A percentile compares a stretch with the other conserved stretches of the same genome.
phyloP scores from a whole-genome alignment of 2,329 filamentous ascomycete genomes.

The Lasiodiplodia hormozganensis region DNA sequence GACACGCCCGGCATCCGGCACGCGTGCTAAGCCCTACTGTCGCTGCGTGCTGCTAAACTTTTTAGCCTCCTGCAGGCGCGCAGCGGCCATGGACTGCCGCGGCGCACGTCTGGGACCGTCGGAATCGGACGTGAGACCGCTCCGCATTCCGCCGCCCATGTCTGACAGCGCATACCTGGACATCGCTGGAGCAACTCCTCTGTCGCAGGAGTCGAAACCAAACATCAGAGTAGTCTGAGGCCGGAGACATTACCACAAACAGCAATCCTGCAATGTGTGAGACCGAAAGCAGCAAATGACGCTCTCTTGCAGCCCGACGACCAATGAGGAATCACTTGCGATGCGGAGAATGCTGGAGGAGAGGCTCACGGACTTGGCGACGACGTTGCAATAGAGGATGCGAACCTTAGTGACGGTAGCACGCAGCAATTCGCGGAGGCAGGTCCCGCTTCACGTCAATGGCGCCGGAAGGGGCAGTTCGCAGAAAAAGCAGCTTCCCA shows the following conservation, averaged over 20 bases:
- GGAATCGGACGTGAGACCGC: conserved; percentile 12
- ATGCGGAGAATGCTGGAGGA: neutral
- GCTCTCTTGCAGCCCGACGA: neutral
- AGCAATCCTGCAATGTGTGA: conserved; percentile 9
- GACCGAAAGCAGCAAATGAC: neutral
- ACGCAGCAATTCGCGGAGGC: conserved; percentile 2
- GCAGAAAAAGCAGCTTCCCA: neutral
- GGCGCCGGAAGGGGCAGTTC: neutral
- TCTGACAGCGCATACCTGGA: conserved; percentile 24
- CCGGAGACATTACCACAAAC: conserved; percentile 10
- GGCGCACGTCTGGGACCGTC: neutral
- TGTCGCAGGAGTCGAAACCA: conserved; percentile 12
- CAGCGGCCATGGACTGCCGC: conserved; percentile 7
- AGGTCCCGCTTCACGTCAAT: conserved; percentile 1
- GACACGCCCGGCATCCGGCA: neutral
- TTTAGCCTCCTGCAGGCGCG: neutral
- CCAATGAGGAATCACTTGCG: neutral
- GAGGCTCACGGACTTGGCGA: neutral
- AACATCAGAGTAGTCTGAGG: neutral
- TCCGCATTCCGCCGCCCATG: conserved; percentile 18
- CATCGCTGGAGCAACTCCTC: neutral
- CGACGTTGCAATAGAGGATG: neutral
- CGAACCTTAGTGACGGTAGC: conserved; percentile 9
- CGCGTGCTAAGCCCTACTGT: conserved; percentile 7
- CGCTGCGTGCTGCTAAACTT: neutral